Percentiles rank a stretch among this genome's conserved stretches.
Conservation (phyloP, 129 eudicot species). For the Artemisia tridentata region DNA sequence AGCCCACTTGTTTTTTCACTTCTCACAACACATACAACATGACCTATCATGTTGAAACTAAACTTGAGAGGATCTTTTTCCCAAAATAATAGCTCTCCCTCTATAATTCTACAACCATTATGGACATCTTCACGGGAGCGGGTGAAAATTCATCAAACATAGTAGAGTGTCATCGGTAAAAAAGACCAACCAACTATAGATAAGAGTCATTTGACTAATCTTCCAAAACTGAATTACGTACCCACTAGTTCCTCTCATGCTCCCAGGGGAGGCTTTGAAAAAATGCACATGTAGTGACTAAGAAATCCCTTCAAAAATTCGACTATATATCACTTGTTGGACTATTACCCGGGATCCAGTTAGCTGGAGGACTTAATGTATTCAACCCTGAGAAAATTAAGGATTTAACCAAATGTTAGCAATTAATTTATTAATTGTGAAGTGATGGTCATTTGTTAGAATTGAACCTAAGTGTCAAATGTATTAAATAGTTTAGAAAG, state of each 20-base stretch:
- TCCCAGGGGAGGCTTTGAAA: slow-evolving; percentile 35
- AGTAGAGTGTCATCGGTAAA: slow-evolving; percentile 20
- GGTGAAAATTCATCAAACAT: slow-evolving; percentile 26
- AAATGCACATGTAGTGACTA: slow-evolving; percentile 32
- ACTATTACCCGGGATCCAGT: slow-evolving; percentile 37
- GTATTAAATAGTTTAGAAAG: too few relatives aligned
- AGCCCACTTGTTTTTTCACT: too few relatives aligned
- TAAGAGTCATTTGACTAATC: slow-evolving; percentile 31
- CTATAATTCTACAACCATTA: background rate
- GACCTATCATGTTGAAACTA: too few relatives aligned
- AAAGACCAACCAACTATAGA: slow-evolving; percentile 17
- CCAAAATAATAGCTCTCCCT: too few relatives aligned
- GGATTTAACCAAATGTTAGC: slow-evolving; percentile 1
- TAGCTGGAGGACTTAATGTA: slow-evolving; percentile 28
- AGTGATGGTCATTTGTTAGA: too few relatives aligned
- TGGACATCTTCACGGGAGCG: slow-evolving; percentile 25
- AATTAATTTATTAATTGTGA: too few relatives aligned
- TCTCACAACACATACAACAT: too few relatives aligned
- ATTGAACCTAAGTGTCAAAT: too few relatives aligned
- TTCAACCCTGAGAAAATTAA: slow-evolving; percentile 35
- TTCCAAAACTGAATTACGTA: slow-evolving; percentile 36
- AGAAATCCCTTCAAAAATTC: slow-evolving; percentile 32
- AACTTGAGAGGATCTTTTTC: too few relatives aligned
- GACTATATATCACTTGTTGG: slow-evolving; percentile 35
- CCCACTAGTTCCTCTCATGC: slow-evolving; percentile 31